These are phyloP conservation scores for Tuber melanosporum DNA, from an alignment of 495 filamentous ascomycete genomes.

Conservation along the genomic window DNA sequence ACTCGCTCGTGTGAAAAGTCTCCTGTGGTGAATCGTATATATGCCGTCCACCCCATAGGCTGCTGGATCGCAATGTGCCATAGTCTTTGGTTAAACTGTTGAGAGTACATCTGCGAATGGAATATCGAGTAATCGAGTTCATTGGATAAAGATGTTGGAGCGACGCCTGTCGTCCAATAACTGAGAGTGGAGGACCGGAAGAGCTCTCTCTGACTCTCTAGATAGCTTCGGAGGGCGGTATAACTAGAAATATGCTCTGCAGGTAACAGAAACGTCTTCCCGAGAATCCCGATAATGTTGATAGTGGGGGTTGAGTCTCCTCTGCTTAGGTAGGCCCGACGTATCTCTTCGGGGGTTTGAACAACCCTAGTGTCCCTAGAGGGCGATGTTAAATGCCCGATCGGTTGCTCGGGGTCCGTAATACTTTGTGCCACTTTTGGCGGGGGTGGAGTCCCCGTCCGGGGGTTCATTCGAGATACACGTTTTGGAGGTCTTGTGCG, in stretches of 20 bases:
- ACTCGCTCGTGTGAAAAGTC: neutral
- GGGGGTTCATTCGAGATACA: neutral
- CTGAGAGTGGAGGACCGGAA: neutral
- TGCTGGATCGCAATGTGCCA: neutral
- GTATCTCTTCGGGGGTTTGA: neutral
- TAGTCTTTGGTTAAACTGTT: neutral
- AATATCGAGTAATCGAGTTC: neutral
- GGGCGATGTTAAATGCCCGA: neutral
- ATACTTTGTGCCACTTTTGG: neutral
- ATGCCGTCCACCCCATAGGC: neutral
- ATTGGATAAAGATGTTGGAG: neutral
- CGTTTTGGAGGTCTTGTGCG: neutral
- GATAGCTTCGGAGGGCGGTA: neutral
- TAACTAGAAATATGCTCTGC: neutral
- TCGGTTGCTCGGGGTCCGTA: neutral
- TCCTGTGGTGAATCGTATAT: neutral
- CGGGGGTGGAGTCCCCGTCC: neutral
- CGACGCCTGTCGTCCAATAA: neutral
- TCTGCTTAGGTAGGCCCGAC: neutral
- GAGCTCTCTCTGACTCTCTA: neutral
- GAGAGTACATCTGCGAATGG: neutral
- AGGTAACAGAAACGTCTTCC: neutral
- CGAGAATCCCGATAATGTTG: neutral
- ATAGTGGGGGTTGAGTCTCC: neutral
- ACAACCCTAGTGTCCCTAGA: neutral